Base-by-base conservation (phyloP, 371 early-diverging fungal genomes). In the Batrachochytrium dendrobatidis region DNA sequence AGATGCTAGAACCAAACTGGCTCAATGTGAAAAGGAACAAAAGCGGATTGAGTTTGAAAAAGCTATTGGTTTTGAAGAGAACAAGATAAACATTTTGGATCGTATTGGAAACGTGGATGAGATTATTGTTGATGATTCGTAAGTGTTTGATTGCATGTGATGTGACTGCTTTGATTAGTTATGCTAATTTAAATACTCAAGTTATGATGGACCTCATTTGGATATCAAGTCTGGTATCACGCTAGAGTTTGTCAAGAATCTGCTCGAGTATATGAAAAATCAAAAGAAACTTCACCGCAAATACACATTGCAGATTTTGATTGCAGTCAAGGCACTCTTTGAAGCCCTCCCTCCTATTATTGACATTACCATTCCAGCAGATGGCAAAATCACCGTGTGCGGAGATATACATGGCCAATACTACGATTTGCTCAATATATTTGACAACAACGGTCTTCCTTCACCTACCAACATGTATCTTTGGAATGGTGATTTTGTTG, bases 401-500 rank as follows among this genome's bases (percentile, higher is more conserved):
- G 99, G 99, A 54, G 99, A 99, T 71, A 94, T 95, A 25, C 99
- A 99, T 67, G 99, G 99, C 6, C 99, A 99, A 83, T 99, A 84
- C 74, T 98, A 97, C 68, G 99, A 98, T 60, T 83, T 97, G 62
- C 75, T 93, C 53, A 86, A 97, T 68, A 94, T 97, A 34, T 94
- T 97, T 67, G 80, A 91, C 46, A 76, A 81, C 60, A 93, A 94
- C 71, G 96, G 96, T 3, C 78, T 83, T 56, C 97, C 97, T 0
- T 85, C 87, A 0, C 76, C 80, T 26, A 84, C 80, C 1, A 89
- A 93, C 65, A 80, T 85, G 58, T 72, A 71, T 39, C 63, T 76
- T 64, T 95, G 95, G 75, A 98, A 96, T 74, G 99, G 99, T 56
- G 98, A 97, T 62, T 99, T 96, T 80, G 98, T 96, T 26, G 98